Evolutionary conservation across 1,284 basidiomycete species (phyloP).

Genomic region (Trichosporon ovoides): DNA sequence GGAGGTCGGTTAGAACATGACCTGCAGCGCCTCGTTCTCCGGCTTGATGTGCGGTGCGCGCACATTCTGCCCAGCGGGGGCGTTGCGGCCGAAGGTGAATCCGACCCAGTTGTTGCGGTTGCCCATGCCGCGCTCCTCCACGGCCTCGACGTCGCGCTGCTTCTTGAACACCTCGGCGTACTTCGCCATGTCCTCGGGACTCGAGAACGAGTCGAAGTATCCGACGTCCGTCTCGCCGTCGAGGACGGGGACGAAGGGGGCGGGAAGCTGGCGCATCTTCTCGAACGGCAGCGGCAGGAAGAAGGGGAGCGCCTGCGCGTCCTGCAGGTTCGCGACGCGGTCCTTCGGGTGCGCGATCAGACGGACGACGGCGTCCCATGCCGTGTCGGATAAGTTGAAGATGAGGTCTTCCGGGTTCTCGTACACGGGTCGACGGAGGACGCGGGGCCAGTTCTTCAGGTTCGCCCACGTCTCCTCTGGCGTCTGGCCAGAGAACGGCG

Average conservation of each 20-base stretch:
- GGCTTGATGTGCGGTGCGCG: conserved; percentile 33
- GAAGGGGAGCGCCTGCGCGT: conserved; percentile 77
- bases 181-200: conserved; percentile 93
- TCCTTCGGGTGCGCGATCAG: conserved; percentile 69
- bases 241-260: conserved; percentile 92
- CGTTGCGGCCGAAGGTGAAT: conserved; percentile 91
- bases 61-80: conserved; percentile 22
- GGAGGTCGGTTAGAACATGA: conserved; percentile 43
- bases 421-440: conserved; percentile 86
- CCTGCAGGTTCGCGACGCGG: conserved; percentile 68
- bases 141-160: conserved; percentile 85
- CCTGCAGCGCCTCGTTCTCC: conserved; percentile 48
- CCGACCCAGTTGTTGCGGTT: conserved; percentile 58
- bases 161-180: conserved; percentile 98
- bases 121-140: conserved; percentile 77
- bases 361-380: conserved; percentile 91
- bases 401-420: conserved; percentile 93
- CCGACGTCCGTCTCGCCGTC: conserved; percentile 94
- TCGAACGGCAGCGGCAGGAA: conserved; percentile 73
- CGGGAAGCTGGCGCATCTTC: conserved; percentile 66
- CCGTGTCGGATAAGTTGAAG: conserved; percentile 89
- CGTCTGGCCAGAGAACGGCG: conserved; percentile 91
- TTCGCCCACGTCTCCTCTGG: conserved; percentile 99
- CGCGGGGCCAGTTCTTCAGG: conserved; percentile 94
- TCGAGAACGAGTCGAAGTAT: conserved; percentile 97